Evolutionary conservation across 148 eudicot species (phyloP), one percentile per base, ranked within the genome.

Genomic region (Spergularia bocconei): DNA sequence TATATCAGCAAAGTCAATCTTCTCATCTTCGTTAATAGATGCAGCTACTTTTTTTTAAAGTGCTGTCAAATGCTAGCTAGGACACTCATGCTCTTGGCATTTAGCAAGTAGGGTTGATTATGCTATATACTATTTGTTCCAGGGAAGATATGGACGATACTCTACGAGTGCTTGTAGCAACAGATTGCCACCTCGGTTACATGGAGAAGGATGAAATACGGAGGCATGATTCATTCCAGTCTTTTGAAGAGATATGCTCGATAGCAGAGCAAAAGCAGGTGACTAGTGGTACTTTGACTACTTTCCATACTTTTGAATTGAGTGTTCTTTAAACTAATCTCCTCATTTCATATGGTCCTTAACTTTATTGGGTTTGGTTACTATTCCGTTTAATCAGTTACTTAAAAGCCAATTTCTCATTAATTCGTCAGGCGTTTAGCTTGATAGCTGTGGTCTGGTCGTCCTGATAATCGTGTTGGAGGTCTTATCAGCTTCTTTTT

Each of bases 131-230:
- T 77, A 19, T 65, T 25, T 50, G 57, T 70, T 29, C 70, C 69
- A 91, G 98, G 88, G 93, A 90, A 53, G 97, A 92, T 76, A 15
- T 50, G 10, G 77, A 87, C 70, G 70, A 84, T 80, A 88, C 97
- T 13, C 79, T 92, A 64, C 85, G 99, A 64, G 74, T 95, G 78
- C 96, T 95, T 57, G 86, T 95, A 58, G 99, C 99, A 65, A 95
- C 99, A 13, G 99, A 95, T 66, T 95, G 99, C 77, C 99, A 95
- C 80, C 84, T 95, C 47, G 99, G 98, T 14, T 95, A 95, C 75
- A 87, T 95, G 98, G 98, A 95, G 81, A 95, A 91, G 81, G 98
- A 95, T 86, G 99, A 95, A 84, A 77, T 92, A 76, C 90, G 98
- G 7, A 83, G 99, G 81, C 97, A 92, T 78, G 99, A 95, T 83